Base-by-base conservation (phyloP, 2,329 filamentous ascomycete genomes). In the Boeremia lycopersici region DNA sequence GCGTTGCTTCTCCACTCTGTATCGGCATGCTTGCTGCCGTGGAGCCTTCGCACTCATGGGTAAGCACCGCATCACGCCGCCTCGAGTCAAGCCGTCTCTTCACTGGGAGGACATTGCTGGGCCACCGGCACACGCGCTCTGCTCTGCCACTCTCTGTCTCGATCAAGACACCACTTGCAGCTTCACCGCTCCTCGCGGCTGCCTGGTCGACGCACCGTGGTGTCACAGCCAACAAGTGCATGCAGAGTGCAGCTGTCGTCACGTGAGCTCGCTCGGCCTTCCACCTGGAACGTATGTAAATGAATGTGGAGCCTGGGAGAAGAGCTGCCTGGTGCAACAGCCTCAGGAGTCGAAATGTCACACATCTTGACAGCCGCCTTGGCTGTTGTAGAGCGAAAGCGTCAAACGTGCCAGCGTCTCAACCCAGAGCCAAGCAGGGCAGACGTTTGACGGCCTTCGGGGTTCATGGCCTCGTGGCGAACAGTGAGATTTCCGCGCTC, bases 391-490 rank as follows among this genome's bases (percentile, higher is more conserved):
- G 60, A 63, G 45, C 48, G 38, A 17, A 59, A 57, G 57, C 65
- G 62, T 68, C 65, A 64, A 62, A 60, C 62, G 54, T 61, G 50
- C 57, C 59, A 51, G 54, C 50, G 61, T 64, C 60, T 65, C 64
- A 65, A 61, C 39, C 38, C 40, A 46, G 31, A 43, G 62, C 53
- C 56, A 56, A 62, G 59, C 61, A 44, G 62, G 35, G 48, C 47
- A 58, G 49, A 50, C 57, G 62, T 65, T 64, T 66, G 53, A 62
- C 47, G 45, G 52, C 23, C 19, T 50, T 38, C 43, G 49, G 50
- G 40, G 49, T 51, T 47, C 29, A 46, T 41, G n/a, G 23, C 48
- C 56, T 39, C 26, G 38, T 23, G 30, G 48, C 42, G 47, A 48
- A 43, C 57, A 46, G 41, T 59, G 60, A 45, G 57, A 47, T 53